Evolutionary conservation across 2,329 filamentous ascomycete species (phyloP).

Genomic region (Diaporthe nobilis): DNA sequence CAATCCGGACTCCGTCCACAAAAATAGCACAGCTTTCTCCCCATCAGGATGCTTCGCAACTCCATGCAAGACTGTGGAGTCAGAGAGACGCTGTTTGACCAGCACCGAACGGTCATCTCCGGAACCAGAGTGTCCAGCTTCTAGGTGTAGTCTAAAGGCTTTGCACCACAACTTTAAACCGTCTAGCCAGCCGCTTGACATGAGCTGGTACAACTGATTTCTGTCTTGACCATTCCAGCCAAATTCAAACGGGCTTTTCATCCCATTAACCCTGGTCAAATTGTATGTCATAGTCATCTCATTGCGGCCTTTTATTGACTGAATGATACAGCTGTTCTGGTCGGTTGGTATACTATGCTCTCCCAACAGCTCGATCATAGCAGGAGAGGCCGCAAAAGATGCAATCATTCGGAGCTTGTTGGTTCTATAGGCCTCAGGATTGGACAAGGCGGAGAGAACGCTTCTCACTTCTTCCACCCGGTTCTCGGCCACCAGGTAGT

Average conservation of each 20-base stretch:
- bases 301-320: not conserved
- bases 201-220: too few relatives aligned
- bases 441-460: not conserved
- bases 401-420: not conserved
- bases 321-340: too few relatives aligned
- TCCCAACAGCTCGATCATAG: not conserved
- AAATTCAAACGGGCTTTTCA: too few relatives aligned
- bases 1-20: not conserved
- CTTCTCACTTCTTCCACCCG: not conserved
- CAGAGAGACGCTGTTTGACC: too few relatives aligned
- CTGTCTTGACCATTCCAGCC: too few relatives aligned
- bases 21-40: not conserved
- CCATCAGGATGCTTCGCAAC: not conserved
- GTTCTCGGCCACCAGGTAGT: not conserved
- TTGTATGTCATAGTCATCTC: not conserved
- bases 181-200: not conserved
- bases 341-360: too few relatives aligned
- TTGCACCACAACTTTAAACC: not conserved
- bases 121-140: too few relatives aligned
- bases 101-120: too few relatives aligned
- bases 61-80: not conserved
- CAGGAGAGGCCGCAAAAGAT: not conserved
- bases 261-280: too few relatives aligned
- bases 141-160: too few relatives aligned
- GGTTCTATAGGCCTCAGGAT: not conserved